Conservation (phyloP, 2,329 filamentous ascomycete genomes). For the Xylaria polymorpha region DNA sequence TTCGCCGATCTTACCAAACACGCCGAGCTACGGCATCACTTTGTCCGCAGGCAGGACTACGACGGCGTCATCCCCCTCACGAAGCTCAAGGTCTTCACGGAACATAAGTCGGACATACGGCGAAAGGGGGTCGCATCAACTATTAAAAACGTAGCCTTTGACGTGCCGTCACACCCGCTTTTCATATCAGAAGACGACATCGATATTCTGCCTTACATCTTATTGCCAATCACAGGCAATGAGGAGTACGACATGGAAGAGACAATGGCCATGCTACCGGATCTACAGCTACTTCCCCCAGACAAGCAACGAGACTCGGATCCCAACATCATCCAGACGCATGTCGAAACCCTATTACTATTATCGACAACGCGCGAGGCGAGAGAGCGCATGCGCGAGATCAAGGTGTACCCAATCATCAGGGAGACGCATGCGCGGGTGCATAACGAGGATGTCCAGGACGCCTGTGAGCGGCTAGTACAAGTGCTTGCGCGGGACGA, state of each 20-base stretch:
- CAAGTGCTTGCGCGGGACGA: constrained; percentile 89
- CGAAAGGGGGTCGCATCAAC: constrained; percentile 95
- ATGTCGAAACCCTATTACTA: constrained; percentile 88
- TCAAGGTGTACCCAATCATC: constrained; percentile 90
- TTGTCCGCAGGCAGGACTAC: constrained; percentile 78
- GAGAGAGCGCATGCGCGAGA: constrained; percentile 76
- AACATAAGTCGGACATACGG: constrained; percentile 84
- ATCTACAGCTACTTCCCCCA: constrained; percentile 87
- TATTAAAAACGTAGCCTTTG: constrained; percentile 94
- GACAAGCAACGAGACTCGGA: constrained; percentile 90
- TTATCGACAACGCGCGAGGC: constrained; percentile 82
- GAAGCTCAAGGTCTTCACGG: constrained; percentile 94
- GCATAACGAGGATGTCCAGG: constrained; percentile 81
- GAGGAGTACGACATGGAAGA: constrained; percentile 93
- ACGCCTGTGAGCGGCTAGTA: constrained; percentile 89
- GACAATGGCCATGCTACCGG: constrained; percentile 84
- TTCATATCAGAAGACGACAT: constrained; percentile 79
- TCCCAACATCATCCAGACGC: constrained; percentile 80
- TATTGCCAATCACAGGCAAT: constrained; percentile 86
- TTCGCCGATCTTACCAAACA: constrained; percentile 94
- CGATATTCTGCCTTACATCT: constrained; percentile 86
- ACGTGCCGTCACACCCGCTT: constrained; percentile 75
- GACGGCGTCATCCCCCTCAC: constrained; percentile 88
- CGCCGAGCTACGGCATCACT: constrained; percentile 77
- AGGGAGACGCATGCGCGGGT: constrained; percentile 85